Evolutionary conservation across 169 alveolate genomes (phyloP).

Genomic region (Eimeria falciformis): DNA sequence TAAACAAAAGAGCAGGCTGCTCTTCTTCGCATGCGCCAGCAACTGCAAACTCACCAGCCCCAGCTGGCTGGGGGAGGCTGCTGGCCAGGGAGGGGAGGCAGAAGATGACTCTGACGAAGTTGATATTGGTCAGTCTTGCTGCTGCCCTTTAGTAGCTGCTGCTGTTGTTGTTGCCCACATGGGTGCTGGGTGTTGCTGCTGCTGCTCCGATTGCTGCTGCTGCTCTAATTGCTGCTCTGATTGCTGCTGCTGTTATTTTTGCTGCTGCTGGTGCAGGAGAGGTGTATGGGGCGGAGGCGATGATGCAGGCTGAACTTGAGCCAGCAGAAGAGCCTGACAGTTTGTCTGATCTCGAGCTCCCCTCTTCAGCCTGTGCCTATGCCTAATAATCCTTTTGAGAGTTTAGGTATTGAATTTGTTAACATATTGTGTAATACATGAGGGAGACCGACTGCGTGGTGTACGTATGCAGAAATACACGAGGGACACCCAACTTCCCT

Average conservation of each 20-base stretch:
- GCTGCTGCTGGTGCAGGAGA: slow-evolving; percentile 1
- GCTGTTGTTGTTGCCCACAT: neutral
- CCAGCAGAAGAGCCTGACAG: slow-evolving; percentile 44
- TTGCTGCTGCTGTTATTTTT: neutral
- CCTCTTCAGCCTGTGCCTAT: slow-evolving; percentile 53
- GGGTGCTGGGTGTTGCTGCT: neutral
- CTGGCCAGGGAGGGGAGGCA: neutral
- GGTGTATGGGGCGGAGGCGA: neutral
- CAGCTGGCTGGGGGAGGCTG: neutral
- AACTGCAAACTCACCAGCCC: slow-evolving; percentile 55
- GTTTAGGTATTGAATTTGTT: neutral
- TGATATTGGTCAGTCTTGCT: slow-evolving; percentile 2
- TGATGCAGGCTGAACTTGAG: neutral
- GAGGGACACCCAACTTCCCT: too few species aligned
- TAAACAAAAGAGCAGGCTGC: slow-evolving; percentile 22
- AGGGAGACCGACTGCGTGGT: too few species aligned
- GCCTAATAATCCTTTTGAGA: neutral
- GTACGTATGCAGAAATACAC: too few species aligned
- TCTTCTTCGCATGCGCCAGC: slow-evolving; percentile 65
- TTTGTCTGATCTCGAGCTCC: slow-evolving; percentile 40
- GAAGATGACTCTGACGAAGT: slow-evolving; percentile 13
- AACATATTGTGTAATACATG: too few species aligned
- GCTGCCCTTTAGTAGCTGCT: neutral
- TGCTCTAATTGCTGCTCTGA: neutral
- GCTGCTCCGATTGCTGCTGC: slow-evolving; percentile 4